Evolutionary conservation across 2,329 filamentous ascomycete species (phyloP), one percentile per base, ranked within the genome.

Genomic region (Coniella vitis): DNA sequence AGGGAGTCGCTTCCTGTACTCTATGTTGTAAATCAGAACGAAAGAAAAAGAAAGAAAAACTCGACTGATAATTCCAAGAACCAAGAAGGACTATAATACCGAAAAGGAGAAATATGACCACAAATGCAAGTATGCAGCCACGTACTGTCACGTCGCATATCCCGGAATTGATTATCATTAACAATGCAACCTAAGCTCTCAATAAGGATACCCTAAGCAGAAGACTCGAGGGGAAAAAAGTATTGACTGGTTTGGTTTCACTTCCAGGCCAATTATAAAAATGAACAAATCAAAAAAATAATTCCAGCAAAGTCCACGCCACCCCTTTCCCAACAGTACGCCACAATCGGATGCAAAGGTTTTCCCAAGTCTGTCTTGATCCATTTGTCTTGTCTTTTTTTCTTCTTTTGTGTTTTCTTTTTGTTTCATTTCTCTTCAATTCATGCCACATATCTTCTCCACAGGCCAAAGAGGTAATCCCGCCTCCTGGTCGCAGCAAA

Each of bases 381-480:
- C n/a, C n/a, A n/a, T n/a, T n/a, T n/a, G n/a, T n/a, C n/a, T n/a
- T 7, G 13, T 36, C 16, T 36, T 14, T 16, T 14, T 16, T 36
- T 36, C 34, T 13, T 10, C 10, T 29, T 29, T 29, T 10, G 5
- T 29, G 25, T 5, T 29, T 29, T 29, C 25, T 5, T 12, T 14
- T 19, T 16, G 3, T n/a, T 19, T 16, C n/a, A 12, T 19, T 29
- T n/a, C 25, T 38, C 8, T 19, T 9, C 44, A 19, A 16, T 31
- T 42, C 41, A 45, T 14, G 46, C 44, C 47, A 45, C 44, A 10
- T 41, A 50, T 17, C 45, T 49, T 40, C 45, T 53, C 47, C 47
- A 53, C 17, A 52, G 22, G n/a, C 44, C 50, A 10, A 40, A 39
- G n/a, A 52, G 37, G 37, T 42, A 50, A 20, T 51, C 34, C 36